Percentiles rank a stretch among this genome's conserved stretches.
phyloP scores from a whole-genome alignment of 192 early-diverging fungal species.

The Dimargaris xerosporica region DNA sequence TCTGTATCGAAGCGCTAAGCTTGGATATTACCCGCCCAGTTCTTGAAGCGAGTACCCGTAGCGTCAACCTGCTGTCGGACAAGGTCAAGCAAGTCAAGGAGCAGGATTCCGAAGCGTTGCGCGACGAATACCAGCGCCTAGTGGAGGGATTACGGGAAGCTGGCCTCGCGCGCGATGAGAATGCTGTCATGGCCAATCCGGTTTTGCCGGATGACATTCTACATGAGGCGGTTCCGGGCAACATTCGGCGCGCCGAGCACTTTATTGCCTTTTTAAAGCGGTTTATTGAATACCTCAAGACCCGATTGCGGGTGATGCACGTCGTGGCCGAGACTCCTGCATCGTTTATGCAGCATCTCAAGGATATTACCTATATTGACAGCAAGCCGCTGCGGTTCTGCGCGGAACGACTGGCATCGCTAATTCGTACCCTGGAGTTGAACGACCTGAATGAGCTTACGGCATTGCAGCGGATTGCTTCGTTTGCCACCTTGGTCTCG shows the following conservation, averaged over 20 bases:
- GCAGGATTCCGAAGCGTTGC: constrained; percentile 74
- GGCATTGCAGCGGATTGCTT: constrained; percentile 70
- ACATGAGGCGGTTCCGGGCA: constrained; percentile 88
- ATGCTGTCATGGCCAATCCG: constrained; percentile 84
- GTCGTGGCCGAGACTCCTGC: constrained; percentile 92
- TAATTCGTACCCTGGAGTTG: constrained; percentile 85
- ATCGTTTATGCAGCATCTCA: constrained; percentile 85
- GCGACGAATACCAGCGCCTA: constrained; percentile 75
- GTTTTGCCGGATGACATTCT: constrained; percentile 86
- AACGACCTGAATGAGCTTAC: constrained; percentile 79
- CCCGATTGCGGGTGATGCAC: constrained; percentile 88
- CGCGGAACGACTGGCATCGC: constrained; percentile 74
- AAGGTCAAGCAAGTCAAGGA: constrained; percentile 70
- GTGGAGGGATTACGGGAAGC: constrained; percentile 78
- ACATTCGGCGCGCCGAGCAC: constrained; percentile 94
- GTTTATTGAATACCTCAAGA: constrained; percentile 97
- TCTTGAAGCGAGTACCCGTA: constrained; percentile 75
- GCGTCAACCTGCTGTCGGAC: constrained; percentile 49
- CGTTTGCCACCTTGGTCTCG: constrained; percentile 86
- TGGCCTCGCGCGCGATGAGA: constrained; percentile 58
- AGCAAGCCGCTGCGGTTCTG: constrained; percentile 90
- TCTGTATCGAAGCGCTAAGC: constrained; percentile 94
- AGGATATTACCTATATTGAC: constrained; percentile 92
- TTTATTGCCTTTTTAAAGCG: constrained; percentile 93
- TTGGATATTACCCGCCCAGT: constrained; percentile 85